Base-by-base conservation (phyloP, 805 yeast genomes). In the Pachysolen tannophilus region DNA sequence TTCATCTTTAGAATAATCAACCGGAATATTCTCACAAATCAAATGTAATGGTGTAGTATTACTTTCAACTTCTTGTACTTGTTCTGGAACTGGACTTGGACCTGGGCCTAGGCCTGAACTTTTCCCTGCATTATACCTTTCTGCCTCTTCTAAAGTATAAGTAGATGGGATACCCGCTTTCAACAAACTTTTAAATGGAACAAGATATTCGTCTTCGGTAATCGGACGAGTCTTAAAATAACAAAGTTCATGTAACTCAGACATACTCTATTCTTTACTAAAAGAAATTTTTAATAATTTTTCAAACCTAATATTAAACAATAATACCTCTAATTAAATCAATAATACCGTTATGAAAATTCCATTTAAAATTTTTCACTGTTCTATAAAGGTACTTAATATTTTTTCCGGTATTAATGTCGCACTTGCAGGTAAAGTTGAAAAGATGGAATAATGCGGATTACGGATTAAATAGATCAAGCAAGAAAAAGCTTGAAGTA, bases 11-110 rank as follows among this genome's bases (percentile, higher is more conserved):
- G 58, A 48, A 2, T 57, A 39, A 40, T 73, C 71, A 3, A 25
- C 17, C 0, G 70, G 68, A 9, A 80, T 46, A 29, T 72, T 63
- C 30, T 75, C 70, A 35, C 80, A 69, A 6, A 85, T 66, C 30
- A 78, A 49, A 54, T 86, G 95, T 43, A 85, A 60, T 10, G 94
- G 94, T 1, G 94, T 84, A 3, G 94, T 84, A 13, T 82, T 82
- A 1, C 70, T 56, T 11, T 58, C 63, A 15, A 54, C 62, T 16
- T 63, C 67, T n/a, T n/a, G n/a, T n/a, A n/a, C n/a, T n/a, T n/a
- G 27, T 55, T 60, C 18, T 48, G 35, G 49, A 19, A 43, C 43
- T 15, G 3, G 20, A 9, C 28, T 39, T n/a, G n/a, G n/a, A n/a
- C n/a, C n/a, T n/a, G n/a, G n/a, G n/a, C n/a, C n/a, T n/a, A n/a